Percentiles rank a stretch among this genome's conserved stretches.
Conservation (phyloP, 345 rosid genomes). For the Sisymbrium altissimum region DNA sequence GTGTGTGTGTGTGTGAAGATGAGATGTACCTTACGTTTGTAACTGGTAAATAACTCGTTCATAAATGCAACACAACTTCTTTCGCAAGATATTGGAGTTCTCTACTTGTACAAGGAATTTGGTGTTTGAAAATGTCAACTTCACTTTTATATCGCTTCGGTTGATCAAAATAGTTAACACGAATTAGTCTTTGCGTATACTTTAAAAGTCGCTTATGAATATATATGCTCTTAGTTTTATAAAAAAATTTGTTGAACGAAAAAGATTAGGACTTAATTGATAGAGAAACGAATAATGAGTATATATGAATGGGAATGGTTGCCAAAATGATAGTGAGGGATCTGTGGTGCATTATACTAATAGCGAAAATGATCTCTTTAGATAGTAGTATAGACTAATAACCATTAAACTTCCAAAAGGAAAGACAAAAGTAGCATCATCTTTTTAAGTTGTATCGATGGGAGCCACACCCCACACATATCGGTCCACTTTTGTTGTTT, state of each 20-base stretch:
- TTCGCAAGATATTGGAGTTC: conserved; percentile 9
- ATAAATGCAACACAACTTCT: not conserved
- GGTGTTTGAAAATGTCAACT: conserved; percentile 19
- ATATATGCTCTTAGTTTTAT: not conserved
- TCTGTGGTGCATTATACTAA: conserved; percentile 10
- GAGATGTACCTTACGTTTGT: conserved; percentile 22
- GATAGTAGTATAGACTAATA: not conserved
- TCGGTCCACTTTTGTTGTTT: not conserved
- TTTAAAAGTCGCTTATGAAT: not conserved
- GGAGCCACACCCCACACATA: not conserved
- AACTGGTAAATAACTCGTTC: no score
- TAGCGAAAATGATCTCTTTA: not conserved
- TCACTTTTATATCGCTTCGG: not conserved
- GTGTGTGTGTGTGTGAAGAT: not conserved
- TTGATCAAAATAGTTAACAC: not conserved
- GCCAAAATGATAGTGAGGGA: conserved; percentile 14
- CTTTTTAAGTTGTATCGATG: conserved; percentile 12
- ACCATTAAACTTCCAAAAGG: conserved; percentile 12
- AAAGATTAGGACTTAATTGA: not conserved
- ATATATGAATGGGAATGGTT: not conserved
- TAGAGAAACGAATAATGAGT: conserved; percentile 10
- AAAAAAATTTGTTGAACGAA: not conserved
- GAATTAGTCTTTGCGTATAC: not conserved
- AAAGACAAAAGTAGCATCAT: conserved; percentile 16
- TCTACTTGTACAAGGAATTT: conserved; percentile 24